Base-by-base conservation (phyloP, 441 rosid genomes). In the Raphanus hybrid region DNA sequence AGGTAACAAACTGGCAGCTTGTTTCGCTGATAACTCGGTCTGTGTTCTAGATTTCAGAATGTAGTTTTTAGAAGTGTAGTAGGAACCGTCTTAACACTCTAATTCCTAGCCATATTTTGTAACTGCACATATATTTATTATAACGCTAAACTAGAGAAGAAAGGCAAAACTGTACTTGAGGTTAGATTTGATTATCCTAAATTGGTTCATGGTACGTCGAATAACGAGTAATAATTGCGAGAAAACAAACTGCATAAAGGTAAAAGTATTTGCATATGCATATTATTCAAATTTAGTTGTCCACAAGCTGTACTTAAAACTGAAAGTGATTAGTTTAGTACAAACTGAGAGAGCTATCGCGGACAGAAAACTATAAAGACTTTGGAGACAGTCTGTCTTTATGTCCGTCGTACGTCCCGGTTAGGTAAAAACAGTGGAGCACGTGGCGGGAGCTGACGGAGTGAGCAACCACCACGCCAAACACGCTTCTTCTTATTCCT, bases 1-100 rank as follows among this genome's bases (percentile, higher is more conserved):
- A 84, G 98, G 99, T 54, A 91, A 88, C 85, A 93, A 88, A 84
- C 91, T 96, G 32, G 99, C 98, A 26, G 98, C 96, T 1, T 96
- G 98, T 70, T 96, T 87, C 73, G 96, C 98, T 14, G 88, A 90
- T 87, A 90, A 90, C 73, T 86, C 97, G 0, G 98, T 92, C 0
- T 91, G 96, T 69, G 96, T 96, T 75, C 75, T 96, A 68, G 98
- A 96, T 78, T 94, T 94, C 75, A 92, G 95, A 87, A 90, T 93
- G 97, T 96, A 82, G 87, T 65, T 2, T 67, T 10, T 29, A 15
- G 2, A 69, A 48, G 26, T 73, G 39, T 67, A 68, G 7, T 35
- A 27, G 64, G 14, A 63, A 29, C 5, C 39, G 12, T 59, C 32
- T 26, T 41, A 66, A 66, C 66, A 60, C 35, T 45, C 61, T 75